These are phyloP conservation scores for Pythium periplocum DNA, from an alignment of 352 stramenopile genomes.

Conservation along the genomic window DNA sequence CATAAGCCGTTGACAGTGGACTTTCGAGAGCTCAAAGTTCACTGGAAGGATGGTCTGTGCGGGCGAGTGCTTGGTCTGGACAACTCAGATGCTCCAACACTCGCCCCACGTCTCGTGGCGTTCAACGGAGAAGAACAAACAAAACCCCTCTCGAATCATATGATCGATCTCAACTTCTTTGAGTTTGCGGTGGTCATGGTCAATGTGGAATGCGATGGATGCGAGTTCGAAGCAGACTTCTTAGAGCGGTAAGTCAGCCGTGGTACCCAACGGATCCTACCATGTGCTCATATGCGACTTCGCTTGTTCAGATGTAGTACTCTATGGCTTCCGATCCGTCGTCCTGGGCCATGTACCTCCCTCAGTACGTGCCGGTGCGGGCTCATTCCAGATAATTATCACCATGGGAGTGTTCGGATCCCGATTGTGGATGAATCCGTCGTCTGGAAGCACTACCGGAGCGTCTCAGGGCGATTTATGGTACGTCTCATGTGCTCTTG, in stretches of 20 bases:
- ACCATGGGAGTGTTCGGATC: conserved; percentile 58
- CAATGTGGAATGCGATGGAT: conserved; percentile 57
- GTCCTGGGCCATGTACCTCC: conserved; percentile 38
- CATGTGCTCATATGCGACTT: conserved; percentile 1
- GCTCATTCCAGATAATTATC: conserved; percentile 70
- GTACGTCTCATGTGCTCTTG: conserved; percentile 19
- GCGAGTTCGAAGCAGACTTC: conserved; percentile 76
- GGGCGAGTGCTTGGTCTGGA: conserved; percentile 35
- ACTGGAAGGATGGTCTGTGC: conserved; percentile 63
- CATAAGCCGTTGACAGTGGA: conserved; percentile 49
- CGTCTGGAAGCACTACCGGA: conserved; percentile 70
- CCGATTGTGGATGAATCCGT: conserved; percentile 67
- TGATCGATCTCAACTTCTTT: conserved; percentile 52
- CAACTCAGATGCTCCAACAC: conserved; percentile 14
- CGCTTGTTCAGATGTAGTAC: conserved; percentile 28
- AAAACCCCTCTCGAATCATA: conserved; percentile 18
- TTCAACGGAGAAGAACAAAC: conserved; percentile 44
- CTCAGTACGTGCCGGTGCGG: conserved; percentile 59
- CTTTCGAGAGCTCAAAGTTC: conserved; percentile 52
- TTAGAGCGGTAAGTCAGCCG: conserved; percentile 38
- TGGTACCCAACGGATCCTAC: not conserved
- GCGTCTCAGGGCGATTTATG: conserved; percentile 67
- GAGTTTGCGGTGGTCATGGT: conserved; percentile 59
- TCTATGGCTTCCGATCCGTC: conserved; percentile 65
- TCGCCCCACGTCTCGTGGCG: conserved; percentile 46